Conservation (phyloP, 73 alveolate species). For the Symbiodinium pilosum region DNA sequence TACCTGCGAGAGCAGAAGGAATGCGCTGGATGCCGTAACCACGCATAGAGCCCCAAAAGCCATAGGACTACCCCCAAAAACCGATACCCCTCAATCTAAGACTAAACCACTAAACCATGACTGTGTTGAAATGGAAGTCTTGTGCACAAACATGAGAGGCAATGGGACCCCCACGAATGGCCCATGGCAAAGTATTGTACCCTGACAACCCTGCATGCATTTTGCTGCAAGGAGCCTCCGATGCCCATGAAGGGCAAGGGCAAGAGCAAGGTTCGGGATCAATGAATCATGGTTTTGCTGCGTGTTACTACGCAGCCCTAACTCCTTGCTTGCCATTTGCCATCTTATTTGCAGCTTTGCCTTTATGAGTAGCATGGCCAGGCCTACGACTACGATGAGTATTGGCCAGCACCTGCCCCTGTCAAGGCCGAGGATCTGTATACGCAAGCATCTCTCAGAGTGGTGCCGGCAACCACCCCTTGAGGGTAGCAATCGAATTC, state of each 20-base stretch:
- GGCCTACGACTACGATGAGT: conserved; percentile 15
- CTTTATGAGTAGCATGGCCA: no score
- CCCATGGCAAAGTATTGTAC: background rate
- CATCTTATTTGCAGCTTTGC: no score
- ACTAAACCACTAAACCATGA: background rate
- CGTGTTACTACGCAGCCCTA: no score
- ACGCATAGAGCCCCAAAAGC: background rate
- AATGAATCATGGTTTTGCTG: background rate
- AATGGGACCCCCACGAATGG: no score
- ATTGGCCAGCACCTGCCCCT: background rate
- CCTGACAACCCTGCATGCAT: background rate
- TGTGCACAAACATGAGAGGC: no score
- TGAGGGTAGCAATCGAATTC: no score
- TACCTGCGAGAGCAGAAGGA: no score
- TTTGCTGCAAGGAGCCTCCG: background rate
- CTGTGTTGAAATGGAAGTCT: no score
- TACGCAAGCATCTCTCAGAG: no score
- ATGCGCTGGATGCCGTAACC: background rate
- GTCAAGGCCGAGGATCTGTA: background rate
- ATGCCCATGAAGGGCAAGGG: conserved; percentile 7
- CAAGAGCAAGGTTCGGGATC: background rate
- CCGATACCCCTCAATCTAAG: no score
- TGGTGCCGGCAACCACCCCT: no score
- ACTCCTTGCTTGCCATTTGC: no score
- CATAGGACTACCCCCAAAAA: background rate